These are phyloP conservation scores for Epichloe aotearoae DNA, from an alignment of 2,329 filamentous ascomycete species.

Conservation along the genomic window DNA sequence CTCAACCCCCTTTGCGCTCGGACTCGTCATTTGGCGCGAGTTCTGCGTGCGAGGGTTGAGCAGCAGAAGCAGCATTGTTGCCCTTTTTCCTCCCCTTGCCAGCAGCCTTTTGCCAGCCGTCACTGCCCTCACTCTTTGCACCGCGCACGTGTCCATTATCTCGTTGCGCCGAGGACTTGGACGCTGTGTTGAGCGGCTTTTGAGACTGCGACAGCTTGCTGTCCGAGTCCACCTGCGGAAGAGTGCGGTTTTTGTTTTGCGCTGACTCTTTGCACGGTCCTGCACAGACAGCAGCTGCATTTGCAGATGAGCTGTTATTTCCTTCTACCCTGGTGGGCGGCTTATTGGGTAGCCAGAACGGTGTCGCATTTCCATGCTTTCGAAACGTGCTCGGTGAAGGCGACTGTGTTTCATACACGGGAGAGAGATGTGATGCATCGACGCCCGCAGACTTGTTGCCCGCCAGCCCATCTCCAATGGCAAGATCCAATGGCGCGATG, in stretches of 20 bases:
- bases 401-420: slow-evolving; percentile 60
- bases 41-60: slow-evolving; percentile 30
- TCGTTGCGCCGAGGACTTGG: slow-evolving; percentile 27
- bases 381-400: slow-evolving; percentile 52
- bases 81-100: slow-evolving; percentile 35
- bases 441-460: slow-evolving; percentile 17
- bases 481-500: slow-evolving; percentile 44
- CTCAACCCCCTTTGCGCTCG: slow-evolving; percentile 48
- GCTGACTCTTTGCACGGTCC: background rate
- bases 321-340: slow-evolving; percentile 5
- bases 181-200: slow-evolving; percentile 11
- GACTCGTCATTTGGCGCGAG: slow-evolving; percentile 43
- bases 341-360: slow-evolving; percentile 16
- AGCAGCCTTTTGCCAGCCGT: slow-evolving; percentile 47
- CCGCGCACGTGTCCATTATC: slow-evolving; percentile 41
- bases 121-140: slow-evolving; percentile 41
- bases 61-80: slow-evolving; percentile 31
- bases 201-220: slow-evolving; percentile 8
- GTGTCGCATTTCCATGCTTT: slow-evolving; percentile 21
- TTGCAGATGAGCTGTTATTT: background rate
- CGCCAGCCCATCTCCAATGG: slow-evolving; percentile 30
- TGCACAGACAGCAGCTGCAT: background rate
- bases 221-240: slow-evolving; percentile 9
- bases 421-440: slow-evolving; percentile 48
- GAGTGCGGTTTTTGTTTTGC: background rate